These are phyloP conservation scores for Yamadazyma buinensis DNA, from an alignment of 1,139 yeast species.

Conservation along the genomic window DNA sequence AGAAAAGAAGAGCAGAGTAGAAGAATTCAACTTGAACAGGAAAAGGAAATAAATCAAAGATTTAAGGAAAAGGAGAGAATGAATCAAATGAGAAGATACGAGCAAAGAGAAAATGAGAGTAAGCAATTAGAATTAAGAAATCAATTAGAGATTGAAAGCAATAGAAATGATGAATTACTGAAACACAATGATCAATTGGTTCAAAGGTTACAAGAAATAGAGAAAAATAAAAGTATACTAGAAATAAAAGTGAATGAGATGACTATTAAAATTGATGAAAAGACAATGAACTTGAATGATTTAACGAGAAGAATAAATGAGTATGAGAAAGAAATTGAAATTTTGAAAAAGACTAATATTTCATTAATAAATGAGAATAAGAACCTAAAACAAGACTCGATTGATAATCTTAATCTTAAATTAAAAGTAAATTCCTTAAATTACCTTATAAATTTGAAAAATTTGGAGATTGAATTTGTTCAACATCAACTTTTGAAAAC, in stretches of 20 bases:
- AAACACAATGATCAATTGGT: too few relatives aligned
- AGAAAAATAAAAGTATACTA: too few relatives aligned
- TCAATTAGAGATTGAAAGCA: not conserved
- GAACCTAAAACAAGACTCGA: slow-evolving; percentile 7
- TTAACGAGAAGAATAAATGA: not conserved
- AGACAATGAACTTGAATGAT: not conserved
- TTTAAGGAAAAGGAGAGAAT: not conserved
- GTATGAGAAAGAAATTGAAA: slow-evolving; percentile 1
- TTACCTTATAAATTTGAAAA: slow-evolving; percentile 9
- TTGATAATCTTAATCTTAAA: slow-evolving; percentile 5
- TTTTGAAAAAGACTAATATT: slow-evolving; percentile 4
- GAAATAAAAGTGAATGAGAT: too few relatives aligned
- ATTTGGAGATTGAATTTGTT: slow-evolving; percentile 9
- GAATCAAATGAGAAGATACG: slow-evolving; percentile 1
- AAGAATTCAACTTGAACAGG: not conserved
- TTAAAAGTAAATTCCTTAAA: slow-evolving; percentile 8
- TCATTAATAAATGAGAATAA: slow-evolving; percentile 6
- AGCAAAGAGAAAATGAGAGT: not conserved
- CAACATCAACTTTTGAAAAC: slow-evolving; percentile 5
- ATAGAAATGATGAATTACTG: slow-evolving; percentile 1
- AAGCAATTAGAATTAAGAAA: not conserved
- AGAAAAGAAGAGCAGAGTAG: not conserved
- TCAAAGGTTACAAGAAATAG: too few relatives aligned
- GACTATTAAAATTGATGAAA: too few relatives aligned
- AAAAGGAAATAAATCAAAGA: too few relatives aligned